phyloP scores from a whole-genome alignment of 2,329 filamentous ascomycete genomes.

The Penicillium thymicola region DNA sequence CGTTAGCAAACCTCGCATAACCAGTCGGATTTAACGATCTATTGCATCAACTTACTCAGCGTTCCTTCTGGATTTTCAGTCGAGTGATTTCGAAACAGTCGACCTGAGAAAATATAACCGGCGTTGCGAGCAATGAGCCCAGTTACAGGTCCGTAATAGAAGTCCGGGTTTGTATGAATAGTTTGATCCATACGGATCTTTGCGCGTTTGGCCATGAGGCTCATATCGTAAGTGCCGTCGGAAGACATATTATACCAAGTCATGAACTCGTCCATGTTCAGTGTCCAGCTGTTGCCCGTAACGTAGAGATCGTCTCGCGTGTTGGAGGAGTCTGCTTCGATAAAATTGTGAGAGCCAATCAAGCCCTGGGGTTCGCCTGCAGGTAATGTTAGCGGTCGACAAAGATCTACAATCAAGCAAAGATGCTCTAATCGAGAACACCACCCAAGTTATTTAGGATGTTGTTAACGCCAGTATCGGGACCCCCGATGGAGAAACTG shows the following conservation, averaged over 20 bases:
- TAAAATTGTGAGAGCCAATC: constrained; percentile 53
- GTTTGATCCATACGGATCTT: constrained; percentile 48
- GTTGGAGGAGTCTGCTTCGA: constrained; percentile 54
- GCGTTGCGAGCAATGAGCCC: constrained; percentile 51
- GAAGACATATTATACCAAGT: constrained; percentile 45
- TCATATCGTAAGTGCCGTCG: constrained; percentile 43
- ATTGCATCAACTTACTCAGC: constrained; percentile 30
- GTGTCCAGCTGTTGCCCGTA: constrained; percentile 49
- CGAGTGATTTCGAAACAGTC: constrained; percentile 47
- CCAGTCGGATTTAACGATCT: not conserved
- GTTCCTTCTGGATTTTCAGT: constrained; percentile 40
- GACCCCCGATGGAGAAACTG: constrained; percentile 54
- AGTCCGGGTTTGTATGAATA: constrained; percentile 51
- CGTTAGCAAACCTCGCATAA: not conserved
- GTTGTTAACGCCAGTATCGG: constrained; percentile 38
- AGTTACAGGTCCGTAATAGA: constrained; percentile 54
- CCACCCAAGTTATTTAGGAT: constrained; percentile 45
- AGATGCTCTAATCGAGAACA: constrained; percentile 35
- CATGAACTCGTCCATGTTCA: constrained; percentile 54
- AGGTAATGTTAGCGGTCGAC: not conserved
- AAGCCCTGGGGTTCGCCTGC: constrained; percentile 48
- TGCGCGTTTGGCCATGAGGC: constrained; percentile 45
- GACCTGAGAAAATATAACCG: constrained; percentile 46
- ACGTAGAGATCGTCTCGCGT: constrained; percentile 54
- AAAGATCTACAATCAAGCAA: not conserved